Percentiles rank a stretch among this genome's conserved stretches.
phyloP scores from a whole-genome alignment of 192 early-diverging fungal genomes.

The Phycomyces blakesleeanus region DNA sequence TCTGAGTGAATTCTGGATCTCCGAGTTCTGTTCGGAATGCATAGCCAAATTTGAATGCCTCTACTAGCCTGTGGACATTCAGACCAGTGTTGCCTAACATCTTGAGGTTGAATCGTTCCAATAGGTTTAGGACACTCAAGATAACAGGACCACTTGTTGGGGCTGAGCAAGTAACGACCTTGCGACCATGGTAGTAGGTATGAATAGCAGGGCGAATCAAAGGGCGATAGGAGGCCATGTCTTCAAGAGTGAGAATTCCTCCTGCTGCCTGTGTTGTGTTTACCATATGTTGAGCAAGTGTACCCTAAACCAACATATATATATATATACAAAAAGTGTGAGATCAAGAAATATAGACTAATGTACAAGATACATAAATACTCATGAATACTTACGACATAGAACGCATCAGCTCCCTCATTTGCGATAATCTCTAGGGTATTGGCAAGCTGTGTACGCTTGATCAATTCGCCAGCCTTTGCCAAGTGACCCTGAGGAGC shows the following conservation, averaged over 20 bases:
- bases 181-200: constrained; percentile 76
- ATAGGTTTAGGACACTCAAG: constrained; percentile 78
- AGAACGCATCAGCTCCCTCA: constrained; percentile 56
- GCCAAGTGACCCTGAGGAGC: constrained; percentile 69
- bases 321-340: constrained; percentile 27
- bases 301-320: constrained; percentile 41
- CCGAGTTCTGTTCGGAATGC: constrained; percentile 79
- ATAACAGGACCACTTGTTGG: constrained; percentile 85
- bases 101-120: constrained; percentile 77
- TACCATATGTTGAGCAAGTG: constrained; percentile 67
- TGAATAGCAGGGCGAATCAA: constrained; percentile 55
- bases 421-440: constrained; percentile 62
- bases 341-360: no score
- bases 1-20: constrained; percentile 73
- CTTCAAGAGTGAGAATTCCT: constrained; percentile 75
- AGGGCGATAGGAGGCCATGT: constrained; percentile 66
- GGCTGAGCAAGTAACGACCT: constrained; percentile 63
- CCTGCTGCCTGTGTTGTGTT: constrained; percentile 56
- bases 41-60: constrained; percentile 84
- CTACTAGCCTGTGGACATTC: constrained; percentile 80
- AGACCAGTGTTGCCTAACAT: constrained; percentile 52
- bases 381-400: constrained; percentile 32
- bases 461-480: constrained; percentile 61
- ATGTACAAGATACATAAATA: no score
- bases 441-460: constrained; percentile 52